Percentiles rank a stretch among this genome's conserved stretches.
Conservation (phyloP, 768 basidiomycete species). For the Phaeolepiota aurea region DNA sequence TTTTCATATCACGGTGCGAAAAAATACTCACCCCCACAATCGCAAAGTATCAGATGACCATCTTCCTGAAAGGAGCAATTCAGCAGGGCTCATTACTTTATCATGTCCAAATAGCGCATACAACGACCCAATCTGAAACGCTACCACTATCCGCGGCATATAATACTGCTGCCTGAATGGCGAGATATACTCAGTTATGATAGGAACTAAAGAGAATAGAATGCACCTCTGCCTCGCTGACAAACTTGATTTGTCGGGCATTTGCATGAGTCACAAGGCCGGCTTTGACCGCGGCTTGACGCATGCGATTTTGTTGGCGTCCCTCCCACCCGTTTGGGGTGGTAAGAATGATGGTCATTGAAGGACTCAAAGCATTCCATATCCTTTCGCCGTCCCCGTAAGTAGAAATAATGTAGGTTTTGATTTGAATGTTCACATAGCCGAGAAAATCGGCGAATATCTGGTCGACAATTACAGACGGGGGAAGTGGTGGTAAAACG, state of each 20-base stretch:
- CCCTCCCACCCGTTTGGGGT: constrained; percentile 16
- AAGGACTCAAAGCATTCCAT: constrained; percentile 8
- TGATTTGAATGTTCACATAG: constrained; percentile 13
- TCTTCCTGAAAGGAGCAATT: too few relatives aligned
- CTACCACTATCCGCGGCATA: too few relatives aligned
- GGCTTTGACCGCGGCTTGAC: constrained; percentile 14
- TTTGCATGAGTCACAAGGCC: constrained; percentile 12
- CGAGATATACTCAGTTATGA: not conserved
- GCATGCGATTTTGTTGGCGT: constrained; percentile 13
- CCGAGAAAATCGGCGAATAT: constrained; percentile 15
- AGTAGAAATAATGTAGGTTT: constrained; percentile 8
- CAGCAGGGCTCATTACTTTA: too few relatives aligned
- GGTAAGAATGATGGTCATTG: constrained; percentile 15
- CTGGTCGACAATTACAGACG: constrained; percentile 9
- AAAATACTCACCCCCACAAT: too few relatives aligned
- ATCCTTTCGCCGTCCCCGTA: constrained; percentile 5
- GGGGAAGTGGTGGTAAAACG: constrained; percentile 9
- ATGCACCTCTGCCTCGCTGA: constrained; percentile 14
- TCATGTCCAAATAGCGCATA: too few relatives aligned
- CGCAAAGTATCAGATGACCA: too few relatives aligned
- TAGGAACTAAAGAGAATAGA: not conserved
- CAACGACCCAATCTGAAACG: too few relatives aligned
- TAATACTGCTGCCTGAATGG: constrained; percentile 11
- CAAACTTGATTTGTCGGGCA: constrained; percentile 11
- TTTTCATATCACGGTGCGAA: too few relatives aligned